These are phyloP conservation scores for Dictyostelium discoideum DNA, from an alignment of 78 protist genomes.

Conservation along the genomic window DNA sequence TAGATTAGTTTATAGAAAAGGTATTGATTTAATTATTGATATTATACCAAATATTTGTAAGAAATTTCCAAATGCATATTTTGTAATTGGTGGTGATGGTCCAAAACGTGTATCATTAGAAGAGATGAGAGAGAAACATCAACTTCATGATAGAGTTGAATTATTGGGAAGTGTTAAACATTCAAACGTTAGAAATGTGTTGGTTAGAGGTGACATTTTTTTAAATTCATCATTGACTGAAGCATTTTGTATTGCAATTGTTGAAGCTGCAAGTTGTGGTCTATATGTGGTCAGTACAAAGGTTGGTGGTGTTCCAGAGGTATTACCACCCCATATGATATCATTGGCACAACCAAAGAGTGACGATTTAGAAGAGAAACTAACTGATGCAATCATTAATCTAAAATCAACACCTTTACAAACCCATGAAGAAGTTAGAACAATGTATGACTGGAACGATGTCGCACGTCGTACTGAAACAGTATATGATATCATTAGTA, in stretches of 20 bases:
- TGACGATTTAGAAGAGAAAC: slow-evolving; percentile 39
- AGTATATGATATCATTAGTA: slow-evolving; percentile 56
- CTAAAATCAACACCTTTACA: slow-evolving; percentile 18
- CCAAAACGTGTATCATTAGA: slow-evolving; percentile 89
- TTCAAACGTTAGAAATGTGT: slow-evolving; percentile 89
- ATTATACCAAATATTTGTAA: slow-evolving; percentile 86
- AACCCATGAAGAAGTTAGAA: slow-evolving; percentile 23
- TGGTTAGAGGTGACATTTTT: slow-evolving; percentile 96
- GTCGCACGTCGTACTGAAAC: slow-evolving; percentile 91
- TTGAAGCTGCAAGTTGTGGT: slow-evolving; percentile 97
- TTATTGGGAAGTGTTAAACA: slow-evolving; percentile 94
- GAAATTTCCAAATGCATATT: slow-evolving; percentile 83
- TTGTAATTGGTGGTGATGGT: slow-evolving; percentile 97
- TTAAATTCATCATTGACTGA: slow-evolving; percentile 98
- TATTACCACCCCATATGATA: slow-evolving; percentile 91
- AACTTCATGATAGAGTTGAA: slow-evolving; percentile 93
- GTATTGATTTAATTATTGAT: slow-evolving; percentile 86
- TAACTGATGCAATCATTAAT: slow-evolving; percentile 6
- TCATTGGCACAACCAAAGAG: slow-evolving; percentile 87
- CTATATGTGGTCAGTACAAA: slow-evolving; percentile 91
- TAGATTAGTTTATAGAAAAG: slow-evolving; percentile 97
- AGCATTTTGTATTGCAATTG: slow-evolving; percentile 98
- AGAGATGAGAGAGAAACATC: slow-evolving; percentile 93
- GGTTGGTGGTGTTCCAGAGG: slow-evolving; percentile 98
- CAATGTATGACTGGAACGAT: slow-evolving; percentile 92